Evolutionary conservation across 1,284 basidiomycete genomes (phyloP).

Genomic region (Grifola frondosa): DNA sequence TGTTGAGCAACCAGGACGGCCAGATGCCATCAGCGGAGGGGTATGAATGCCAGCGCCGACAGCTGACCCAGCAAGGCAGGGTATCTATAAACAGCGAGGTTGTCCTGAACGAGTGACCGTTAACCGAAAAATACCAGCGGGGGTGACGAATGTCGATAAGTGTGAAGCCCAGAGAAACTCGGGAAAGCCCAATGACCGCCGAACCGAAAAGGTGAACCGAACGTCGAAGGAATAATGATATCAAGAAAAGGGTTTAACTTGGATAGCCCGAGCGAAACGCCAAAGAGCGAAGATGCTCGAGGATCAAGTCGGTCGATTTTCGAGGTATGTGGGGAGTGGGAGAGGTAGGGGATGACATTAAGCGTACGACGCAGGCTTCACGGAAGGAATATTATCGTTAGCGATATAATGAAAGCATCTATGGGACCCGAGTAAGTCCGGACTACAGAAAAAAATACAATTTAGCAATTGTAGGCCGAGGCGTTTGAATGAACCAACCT

Average conservation of each 20-base stretch:
- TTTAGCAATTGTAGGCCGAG: not conserved
- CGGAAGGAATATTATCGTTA: constrained; percentile 22
- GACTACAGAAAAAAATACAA: constrained; percentile 22
- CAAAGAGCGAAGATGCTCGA: constrained; percentile 14
- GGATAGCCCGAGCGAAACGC: constrained; percentile 13
- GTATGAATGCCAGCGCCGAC: constrained; percentile 47
- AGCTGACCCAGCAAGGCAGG: constrained; percentile 32
- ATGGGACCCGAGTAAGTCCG: constrained; percentile 33
- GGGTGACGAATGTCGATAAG: constrained; percentile 30
- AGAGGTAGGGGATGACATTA: constrained; percentile 23
- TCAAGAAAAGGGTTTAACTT: constrained; percentile 28
- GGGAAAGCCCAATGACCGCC: constrained; percentile 26
- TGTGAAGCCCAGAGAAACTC: constrained; percentile 31
- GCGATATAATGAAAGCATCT: constrained; percentile 30
- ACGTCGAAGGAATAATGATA: constrained; percentile 49
- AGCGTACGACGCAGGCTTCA: constrained; percentile 31
- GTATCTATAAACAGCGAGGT: constrained; percentile 32
- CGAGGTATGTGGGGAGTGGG: constrained; percentile 20
- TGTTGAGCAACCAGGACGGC: constrained; percentile 9
- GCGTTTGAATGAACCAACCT: constrained; percentile 33
- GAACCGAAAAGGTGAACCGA: constrained; percentile 29
- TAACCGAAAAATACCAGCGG: constrained; percentile 16
- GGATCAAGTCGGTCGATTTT: constrained; percentile 13
- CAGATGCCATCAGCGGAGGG: constrained; percentile 31
- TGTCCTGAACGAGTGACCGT: constrained; percentile 43